Base-by-base conservation (phyloP, 352 stramenopile species). In the Phytophthora hibernalis region DNA sequence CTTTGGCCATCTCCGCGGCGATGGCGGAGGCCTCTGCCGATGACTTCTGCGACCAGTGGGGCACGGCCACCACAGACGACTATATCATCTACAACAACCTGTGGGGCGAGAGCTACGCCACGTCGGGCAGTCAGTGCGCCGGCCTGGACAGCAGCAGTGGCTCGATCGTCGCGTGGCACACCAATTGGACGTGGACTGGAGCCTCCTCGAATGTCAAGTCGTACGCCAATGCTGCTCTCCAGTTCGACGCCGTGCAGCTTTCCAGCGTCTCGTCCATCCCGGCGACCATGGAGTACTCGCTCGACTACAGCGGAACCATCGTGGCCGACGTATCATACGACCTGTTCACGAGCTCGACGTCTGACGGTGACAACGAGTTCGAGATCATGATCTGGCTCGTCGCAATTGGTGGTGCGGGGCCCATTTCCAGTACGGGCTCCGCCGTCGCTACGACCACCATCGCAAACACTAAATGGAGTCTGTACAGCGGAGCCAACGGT, bases 1-100 rank as follows among this genome's bases (percentile, higher is more conserved):
- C 43, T 3, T 13, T 59, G n/a, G 28, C 30, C 33, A 40, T 40
- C 15, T 44, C 58, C 37, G 40, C 37, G 11, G 35, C 51, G 5
- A n/a, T 68, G 22, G 2, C 44, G 10, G n/a, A 13, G 3, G 22
- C 22, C 13, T 59, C 28, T 1, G 64, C 57, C 9, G 57, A 11
- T 13, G 28, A 63, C 4, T 62, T 65, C 49, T 74, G 66, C 37
- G 76, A 69, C 49, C 63, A 84, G 37, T 84, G 72, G 72, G 66
- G 57, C 26, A 55, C 54, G 2, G 30, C 47, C 1, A 71, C 51
- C 15, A 61, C 66, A 3, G 70, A 66, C 55, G 56, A 76, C 54
- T 84, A 74, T 54, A 82, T 77, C 51, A 53, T 84, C 22, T 84
- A 82, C 67, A 84, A 82, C 64, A 72, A 84, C 38, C 53, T 84